Evolutionary conservation across 257 asterid genomes (phyloP).

Genomic region (Lantana camara): DNA sequence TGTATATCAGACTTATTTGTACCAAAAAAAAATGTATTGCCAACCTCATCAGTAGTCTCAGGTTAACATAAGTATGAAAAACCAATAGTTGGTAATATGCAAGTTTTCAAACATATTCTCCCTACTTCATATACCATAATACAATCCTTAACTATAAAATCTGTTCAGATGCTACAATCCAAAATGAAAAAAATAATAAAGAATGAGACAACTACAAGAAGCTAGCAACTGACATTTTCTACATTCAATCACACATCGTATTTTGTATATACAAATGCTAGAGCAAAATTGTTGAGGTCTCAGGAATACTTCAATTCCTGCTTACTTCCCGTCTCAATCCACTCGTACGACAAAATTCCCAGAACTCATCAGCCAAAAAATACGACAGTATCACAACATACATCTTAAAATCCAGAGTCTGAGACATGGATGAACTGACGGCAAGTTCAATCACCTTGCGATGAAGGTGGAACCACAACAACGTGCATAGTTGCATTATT

Average conservation of each 20-base stretch:
- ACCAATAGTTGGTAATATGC: no score
- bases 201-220: slow-evolving; percentile 19
- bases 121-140: slow-evolving; percentile 12
- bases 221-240: slow-evolving; percentile 9
- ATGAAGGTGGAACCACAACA: slow-evolving; percentile 64
- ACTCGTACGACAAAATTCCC: slow-evolving; percentile 30
- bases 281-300: slow-evolving; percentile 24
- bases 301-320: slow-evolving; percentile 14
- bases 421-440: not conserved
- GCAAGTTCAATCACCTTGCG: slow-evolving; percentile 45
- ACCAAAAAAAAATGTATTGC: no score
- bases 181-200: slow-evolving; percentile 17
- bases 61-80: no score
- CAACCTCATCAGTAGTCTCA: no score
- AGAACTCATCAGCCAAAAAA: not conserved
- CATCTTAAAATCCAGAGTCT: not conserved
- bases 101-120: slow-evolving; percentile 2
- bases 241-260: slow-evolving; percentile 11
- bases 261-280: slow-evolving; percentile 1
- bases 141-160: slow-evolving; percentile 24
- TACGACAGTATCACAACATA: not conserved
- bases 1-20: no score
- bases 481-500: slow-evolving; percentile 77
- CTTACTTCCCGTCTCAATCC: slow-evolving; percentile 27
- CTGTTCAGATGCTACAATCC: not conserved